These are phyloP conservation scores for Colletotrichum orbiculare DNA, from an alignment of 2,329 filamentous ascomycete genomes.

Conservation along the genomic window DNA sequence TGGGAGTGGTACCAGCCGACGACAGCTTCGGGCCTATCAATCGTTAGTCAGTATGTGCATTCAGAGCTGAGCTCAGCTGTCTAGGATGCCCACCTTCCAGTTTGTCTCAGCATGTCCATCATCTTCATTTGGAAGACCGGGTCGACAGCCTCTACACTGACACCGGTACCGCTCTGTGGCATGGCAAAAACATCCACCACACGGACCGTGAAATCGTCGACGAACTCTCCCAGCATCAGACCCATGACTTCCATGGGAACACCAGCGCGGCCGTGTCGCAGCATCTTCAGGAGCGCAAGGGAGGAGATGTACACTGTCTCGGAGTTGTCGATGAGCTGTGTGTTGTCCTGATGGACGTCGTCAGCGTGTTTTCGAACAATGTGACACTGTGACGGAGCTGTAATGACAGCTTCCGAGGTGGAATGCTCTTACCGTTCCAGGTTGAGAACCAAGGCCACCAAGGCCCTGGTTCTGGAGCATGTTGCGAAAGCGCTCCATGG, in stretches of 20 bases:
- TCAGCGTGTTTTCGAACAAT: not conserved
- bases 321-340: slow-evolving; percentile 95
- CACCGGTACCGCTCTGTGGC: slow-evolving; percentile 98
- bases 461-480: slow-evolving; percentile 85
- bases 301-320: slow-evolving; percentile 99
- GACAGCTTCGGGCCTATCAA: slow-evolving; percentile 86
- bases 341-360: slow-evolving; percentile 74
- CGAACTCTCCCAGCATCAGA: slow-evolving; percentile 97
- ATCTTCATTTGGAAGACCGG: slow-evolving; percentile 99
- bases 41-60: slow-evolving; percentile 24
- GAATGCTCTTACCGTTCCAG: slow-evolving; percentile 67
- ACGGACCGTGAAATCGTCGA: slow-evolving; percentile 98
- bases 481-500: slow-evolving; percentile 91
- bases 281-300: slow-evolving; percentile 96
- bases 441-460: slow-evolving; percentile 69
- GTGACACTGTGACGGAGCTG: slow-evolving; percentile 4
- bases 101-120: slow-evolving; percentile 99
- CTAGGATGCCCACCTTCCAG: slow-evolving; percentile 78
- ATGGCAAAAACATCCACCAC: slow-evolving; percentile 99
- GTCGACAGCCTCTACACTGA: slow-evolving; percentile 98
- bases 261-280: slow-evolving; percentile 95
- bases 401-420: slow-evolving; percentile 27
- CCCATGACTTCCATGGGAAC: slow-evolving; percentile 99
- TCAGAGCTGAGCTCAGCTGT: slow-evolving; percentile 11
- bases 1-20: slow-evolving; percentile 99